Base-by-base conservation (phyloP, 2,329 filamentous ascomycete species). In the Exophiala phaeomuriformis region DNA sequence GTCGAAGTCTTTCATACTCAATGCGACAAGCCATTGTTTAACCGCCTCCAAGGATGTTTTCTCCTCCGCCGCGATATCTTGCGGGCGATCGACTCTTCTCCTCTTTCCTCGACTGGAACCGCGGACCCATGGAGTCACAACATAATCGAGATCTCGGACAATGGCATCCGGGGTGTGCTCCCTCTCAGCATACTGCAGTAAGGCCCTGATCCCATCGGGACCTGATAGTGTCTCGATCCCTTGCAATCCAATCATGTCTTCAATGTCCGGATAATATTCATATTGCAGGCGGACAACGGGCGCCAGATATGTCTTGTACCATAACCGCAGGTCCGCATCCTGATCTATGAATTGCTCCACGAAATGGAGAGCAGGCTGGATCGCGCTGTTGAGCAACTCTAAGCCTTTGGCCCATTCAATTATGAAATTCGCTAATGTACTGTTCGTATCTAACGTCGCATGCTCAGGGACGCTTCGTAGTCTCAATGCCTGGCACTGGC, bases 41-140 rank as follows among this genome's bases (percentile, higher is more conserved):
- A 82, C 71, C 56, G 73, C 69, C 47, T 81, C 73, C 82, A 82
- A 85, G 50, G 74, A 77, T 58, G 66, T 35, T 29, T 31, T 37
- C n/a, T 47, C 56, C 61, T 29, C 52, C 7, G 52, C 61, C 12
- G 55, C 60, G 47, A 64, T 52, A 1, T 59, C 55, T 33, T 59
- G 57, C 12, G 57, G 32, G 51, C 68, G 63, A 30, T 71, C 71
- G 9, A 78, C 64, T 59, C 71, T 78, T 52, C 77, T 73, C 55
- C 79, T 71, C 67, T 83, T 83, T 32, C 75, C 70, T 28, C 75
- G 71, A 35, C 68, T 75, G 49, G 74, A 72, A 9, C 82, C 82
- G 63, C 79, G 80, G 60, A 84, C 77, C 82, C 82, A 85, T 7
- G 82, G 80, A 3, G 80, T 79, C 36, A 84, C 74, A 27, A 85